These are phyloP conservation scores for Globisporangium cystogenes DNA, from an alignment of 352 stramenopile genomes.

Conservation along the genomic window DNA sequence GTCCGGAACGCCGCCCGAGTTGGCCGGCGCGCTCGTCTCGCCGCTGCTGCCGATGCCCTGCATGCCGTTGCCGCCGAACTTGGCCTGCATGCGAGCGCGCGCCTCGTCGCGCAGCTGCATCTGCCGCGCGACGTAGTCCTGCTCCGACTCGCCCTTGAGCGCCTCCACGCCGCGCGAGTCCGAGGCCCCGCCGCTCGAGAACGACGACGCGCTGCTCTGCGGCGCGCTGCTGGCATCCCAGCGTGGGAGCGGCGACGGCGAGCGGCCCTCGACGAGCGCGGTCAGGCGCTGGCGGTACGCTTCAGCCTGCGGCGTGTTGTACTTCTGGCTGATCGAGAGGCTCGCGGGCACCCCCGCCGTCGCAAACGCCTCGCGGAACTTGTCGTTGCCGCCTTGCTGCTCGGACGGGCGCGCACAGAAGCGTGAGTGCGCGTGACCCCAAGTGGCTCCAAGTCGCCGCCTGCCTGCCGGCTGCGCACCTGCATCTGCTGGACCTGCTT, in stretches of 20 bases:
- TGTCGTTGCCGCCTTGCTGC: slow-evolving; percentile 68
- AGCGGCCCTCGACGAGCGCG: slow-evolving; percentile 55
- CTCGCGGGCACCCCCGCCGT: slow-evolving; percentile 57
- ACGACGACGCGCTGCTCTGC: slow-evolving; percentile 19
- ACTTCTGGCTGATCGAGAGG: slow-evolving; percentile 79
- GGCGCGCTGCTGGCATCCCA: slow-evolving; percentile 56
- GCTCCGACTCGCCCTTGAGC: slow-evolving; percentile 74
- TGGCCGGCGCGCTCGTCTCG: slow-evolving; percentile 39
- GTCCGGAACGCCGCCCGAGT: slow-evolving; percentile 37
- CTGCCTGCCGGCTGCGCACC: slow-evolving; percentile 13
- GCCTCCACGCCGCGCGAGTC: slow-evolving; percentile 73
- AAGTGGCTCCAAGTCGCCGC: not conserved
- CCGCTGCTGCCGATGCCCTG: slow-evolving; percentile 75
- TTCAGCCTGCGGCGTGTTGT: slow-evolving; percentile 80
- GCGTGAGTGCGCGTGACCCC: not conserved
- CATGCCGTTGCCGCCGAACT: slow-evolving; percentile 71
- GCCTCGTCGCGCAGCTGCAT: slow-evolving; percentile 70
- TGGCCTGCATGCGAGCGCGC: slow-evolving; percentile 71
- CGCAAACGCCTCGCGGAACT: slow-evolving; percentile 57
- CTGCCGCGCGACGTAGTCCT: slow-evolving; percentile 73
- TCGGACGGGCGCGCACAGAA: not conserved
- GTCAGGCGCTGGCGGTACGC: slow-evolving; percentile 58
- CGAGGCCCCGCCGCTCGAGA: slow-evolving; percentile 20
- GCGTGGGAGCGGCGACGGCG: slow-evolving; percentile 41
- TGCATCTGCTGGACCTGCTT: slow-evolving; percentile 86